These are phyloP conservation scores for Kwoniella mangroviensis DNA, from an alignment of 768 basidiomycete genomes.

Conservation along the genomic window DNA sequence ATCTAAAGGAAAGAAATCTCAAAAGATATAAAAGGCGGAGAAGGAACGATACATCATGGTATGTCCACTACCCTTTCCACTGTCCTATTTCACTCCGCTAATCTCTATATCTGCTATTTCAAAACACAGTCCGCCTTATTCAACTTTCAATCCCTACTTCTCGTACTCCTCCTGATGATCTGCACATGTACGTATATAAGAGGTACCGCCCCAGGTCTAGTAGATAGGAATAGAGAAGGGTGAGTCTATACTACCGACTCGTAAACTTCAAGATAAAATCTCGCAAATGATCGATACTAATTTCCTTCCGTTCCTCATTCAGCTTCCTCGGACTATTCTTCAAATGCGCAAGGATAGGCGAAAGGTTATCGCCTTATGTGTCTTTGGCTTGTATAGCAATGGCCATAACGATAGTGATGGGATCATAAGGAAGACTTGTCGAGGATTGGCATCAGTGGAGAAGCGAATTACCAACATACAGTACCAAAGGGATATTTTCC, in stretches of 20 bases:
- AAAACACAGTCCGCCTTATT: conserved; percentile 80
- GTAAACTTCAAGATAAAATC: too few relatives aligned
- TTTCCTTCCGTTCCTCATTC: too few relatives aligned
- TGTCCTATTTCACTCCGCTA: too few relatives aligned
- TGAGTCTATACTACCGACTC: conserved; percentile 56
- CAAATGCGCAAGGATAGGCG: conserved; percentile 95
- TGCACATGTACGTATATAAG: conserved; percentile 98
- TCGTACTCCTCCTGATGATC: conserved; percentile 88
- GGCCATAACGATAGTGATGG: conserved; percentile 70
- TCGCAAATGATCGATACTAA: too few relatives aligned
- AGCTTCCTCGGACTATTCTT: conserved; percentile 92
- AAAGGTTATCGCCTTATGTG: conserved; percentile 94
- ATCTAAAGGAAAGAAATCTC: neutral
- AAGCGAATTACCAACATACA: too few relatives aligned
- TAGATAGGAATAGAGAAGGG: conserved; percentile 96
- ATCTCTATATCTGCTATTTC: neutral
- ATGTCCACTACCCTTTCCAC: conserved; percentile 1
- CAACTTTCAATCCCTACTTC: conserved; percentile 94
- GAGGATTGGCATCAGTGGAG: too few relatives aligned
- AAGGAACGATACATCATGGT: neutral
- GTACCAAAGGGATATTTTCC: too few relatives aligned
- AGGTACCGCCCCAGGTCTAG: conserved; percentile 81
- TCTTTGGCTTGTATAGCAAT: conserved; percentile 89
- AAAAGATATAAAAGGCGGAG: neutral
- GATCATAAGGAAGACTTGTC: conserved; percentile 22